Conservation (phyloP, 371 early-diverging fungal genomes). For the Vairimorpha ceranae region DNA sequence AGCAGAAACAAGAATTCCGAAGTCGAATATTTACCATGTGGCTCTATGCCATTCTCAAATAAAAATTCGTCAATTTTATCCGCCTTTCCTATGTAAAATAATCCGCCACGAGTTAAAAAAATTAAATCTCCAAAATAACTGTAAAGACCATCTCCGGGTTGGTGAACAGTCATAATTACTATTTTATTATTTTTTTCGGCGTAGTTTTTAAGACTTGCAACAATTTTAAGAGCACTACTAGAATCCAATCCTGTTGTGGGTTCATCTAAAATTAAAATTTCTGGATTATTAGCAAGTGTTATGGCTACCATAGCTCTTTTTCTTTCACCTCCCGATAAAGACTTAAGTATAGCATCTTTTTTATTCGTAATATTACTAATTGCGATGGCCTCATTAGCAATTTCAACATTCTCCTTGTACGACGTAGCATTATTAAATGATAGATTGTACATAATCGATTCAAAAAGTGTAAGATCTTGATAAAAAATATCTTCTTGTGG, state of each 20-base stretch:
- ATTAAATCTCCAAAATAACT: slow-evolving; percentile 65
- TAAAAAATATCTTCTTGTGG: slow-evolving; percentile 25
- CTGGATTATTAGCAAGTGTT: slow-evolving; percentile 17
- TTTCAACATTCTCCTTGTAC: slow-evolving; percentile 63
- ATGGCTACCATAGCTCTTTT: slow-evolving; percentile 53
- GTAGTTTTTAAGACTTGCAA: slow-evolving; percentile 18
- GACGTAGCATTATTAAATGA: slow-evolving; percentile 17
- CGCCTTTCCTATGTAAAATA: slow-evolving; percentile 59
- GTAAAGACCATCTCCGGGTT: slow-evolving; percentile 59
- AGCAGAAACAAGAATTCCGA: slow-evolving; percentile 72
- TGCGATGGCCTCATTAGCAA: slow-evolving; percentile 33
- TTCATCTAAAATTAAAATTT: slow-evolving; percentile 54
- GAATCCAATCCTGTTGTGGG: slow-evolving; percentile 56
- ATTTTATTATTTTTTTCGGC: slow-evolving; percentile 32
- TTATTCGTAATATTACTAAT: background rate
- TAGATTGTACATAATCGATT: slow-evolving; percentile 5
- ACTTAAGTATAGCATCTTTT: slow-evolving; percentile 25
- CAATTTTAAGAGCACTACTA: slow-evolving; percentile 34
- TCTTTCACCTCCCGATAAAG: slow-evolving; percentile 51
- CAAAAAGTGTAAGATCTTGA: background rate
- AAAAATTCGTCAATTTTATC: slow-evolving; percentile 64
- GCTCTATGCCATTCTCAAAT: slow-evolving; percentile 66
- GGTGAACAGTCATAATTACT: slow-evolving; percentile 41
- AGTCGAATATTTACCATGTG: slow-evolving; percentile 67
- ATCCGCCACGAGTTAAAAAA: slow-evolving; percentile 62